These are phyloP conservation scores for Magnaporthiopsis poae DNA, from an alignment of 2,329 filamentous ascomycete genomes.

Conservation along the genomic window DNA sequence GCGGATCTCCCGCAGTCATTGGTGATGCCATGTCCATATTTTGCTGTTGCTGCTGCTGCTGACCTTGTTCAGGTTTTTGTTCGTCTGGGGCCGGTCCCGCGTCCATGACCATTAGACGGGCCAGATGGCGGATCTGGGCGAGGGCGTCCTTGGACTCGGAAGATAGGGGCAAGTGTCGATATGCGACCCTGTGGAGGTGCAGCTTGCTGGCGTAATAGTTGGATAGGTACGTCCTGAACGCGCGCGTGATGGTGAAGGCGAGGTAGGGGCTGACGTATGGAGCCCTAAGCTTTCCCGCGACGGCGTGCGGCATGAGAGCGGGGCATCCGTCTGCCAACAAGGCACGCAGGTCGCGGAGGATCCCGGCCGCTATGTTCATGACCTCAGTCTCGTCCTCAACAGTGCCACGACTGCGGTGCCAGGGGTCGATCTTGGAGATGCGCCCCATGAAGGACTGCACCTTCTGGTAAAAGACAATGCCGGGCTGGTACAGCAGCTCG, in stretches of 20 bases:
- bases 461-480: conserved; percentile 47
- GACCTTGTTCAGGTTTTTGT: neutral
- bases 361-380: conserved; percentile 42
- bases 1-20: neutral
- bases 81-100: conserved; percentile 23
- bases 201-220: conserved; percentile 48
- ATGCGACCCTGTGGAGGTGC: conserved; percentile 47
- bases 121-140: conserved; percentile 37
- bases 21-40: neutral
- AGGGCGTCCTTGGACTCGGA: conserved; percentile 38
- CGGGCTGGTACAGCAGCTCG: conserved; percentile 44
- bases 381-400: conserved; percentile 50
- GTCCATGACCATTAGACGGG: conserved; percentile 33
- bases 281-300: conserved; percentile 38
- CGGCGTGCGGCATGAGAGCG: conserved; percentile 45
- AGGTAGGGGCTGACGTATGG: conserved; percentile 38
- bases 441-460: conserved; percentile 48
- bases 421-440: conserved; percentile 46
- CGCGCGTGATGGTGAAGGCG: conserved; percentile 39
- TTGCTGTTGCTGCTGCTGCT: neutral
- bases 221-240: conserved; percentile 45
- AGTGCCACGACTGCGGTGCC: conserved; percentile 45
- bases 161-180: conserved; percentile 42
- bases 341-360: conserved; percentile 38
- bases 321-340: conserved; percentile 39